Evolutionary conservation across 768 basidiomycete genomes (phyloP), one percentile per base, ranked within the genome.

Genomic region (Arthromyces matolae): DNA sequence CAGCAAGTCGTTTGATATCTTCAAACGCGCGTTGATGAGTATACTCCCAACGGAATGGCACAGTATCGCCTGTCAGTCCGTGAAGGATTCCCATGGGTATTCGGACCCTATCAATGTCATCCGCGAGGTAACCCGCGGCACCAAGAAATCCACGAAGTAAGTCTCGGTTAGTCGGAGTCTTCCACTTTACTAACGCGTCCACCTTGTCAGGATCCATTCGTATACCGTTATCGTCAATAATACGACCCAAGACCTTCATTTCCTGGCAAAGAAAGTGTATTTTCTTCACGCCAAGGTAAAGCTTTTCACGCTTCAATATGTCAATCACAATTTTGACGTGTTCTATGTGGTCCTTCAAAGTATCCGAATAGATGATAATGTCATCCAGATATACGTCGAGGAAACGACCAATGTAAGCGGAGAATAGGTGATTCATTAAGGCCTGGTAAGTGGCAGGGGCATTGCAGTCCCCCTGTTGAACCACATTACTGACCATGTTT

Each of bases 141-240:
- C n/a, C n/a, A n/a, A n/a, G n/a, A n/a, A n/a, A n/a, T n/a, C n/a
- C n/a, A n/a, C n/a, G n/a, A n/a, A n/a, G n/a, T n/a, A n/a, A n/a
- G n/a, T n/a, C n/a, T n/a, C n/a, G n/a, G n/a, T n/a, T n/a, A n/a
- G n/a, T n/a, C n/a, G n/a, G n/a, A n/a, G 51, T 55, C 36, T 61
- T 60, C 63, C 62, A 64, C 8, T 64, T 61, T 4, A 57, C 3
- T 0, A 73, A 57, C 0, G 47, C 27, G 31, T 73, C 62, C 0
- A 76, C 68, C 34, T 75, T 76, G 20, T 64, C 44, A 0, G 68
- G 71, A 29, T 75, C 68, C 69, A 73, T 73, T 0, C 18, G 36
- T 5, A 76, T 71, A 0, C 72, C 69, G 0, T 60, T 7, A 5
- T 65, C 55, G 23, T 69, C 60, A 8, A 74, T 51, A 0, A 73